Base-by-base conservation (phyloP, 2,329 filamentous ascomycete genomes). In the Sporothrix pallida region DNA sequence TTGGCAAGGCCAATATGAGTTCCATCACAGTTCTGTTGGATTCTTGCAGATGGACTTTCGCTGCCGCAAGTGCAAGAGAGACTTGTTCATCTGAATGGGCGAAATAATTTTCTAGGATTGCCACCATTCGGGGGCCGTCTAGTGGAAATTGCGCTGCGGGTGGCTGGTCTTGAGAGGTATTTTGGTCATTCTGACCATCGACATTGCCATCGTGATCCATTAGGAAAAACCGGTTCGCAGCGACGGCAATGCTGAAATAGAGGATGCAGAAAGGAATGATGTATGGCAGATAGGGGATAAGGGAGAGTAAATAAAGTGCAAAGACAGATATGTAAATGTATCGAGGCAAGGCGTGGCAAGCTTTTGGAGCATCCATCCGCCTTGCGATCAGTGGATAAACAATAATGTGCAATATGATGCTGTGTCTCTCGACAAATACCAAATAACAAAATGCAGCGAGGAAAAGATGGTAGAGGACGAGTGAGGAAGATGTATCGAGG, bases 251-350 rank as follows among this genome's bases (percentile, higher is more conserved):
- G 15, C 8, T 12, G 23, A 52, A 52, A 37, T 68, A 68, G 15
- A 68, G 8, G 65, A 68, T 68, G 13, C 65, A 50, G 13, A 68
- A 68, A 52, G n/a, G 7, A 52, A 68, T 20, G 7, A 52, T 13
- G 46, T 52, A 52, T 3, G 65, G 46, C 2, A 52, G 26, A 7
- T 15, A 6, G 13, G 65, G 65, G 46, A 52, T n/a, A 17, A 68
- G 12, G 15, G 12, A 52, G 17, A 68, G n/a, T 5, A 10, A 20
- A 37, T 56, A 70, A 7, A 44, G 68, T 5, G 31, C n/a, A 46
- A 70, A 4, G 52, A 9, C 3, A 13, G 54, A 31, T n/a, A 37
- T 8, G 26, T 62, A 46, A 12, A 48, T 9, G 62, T 23, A 26
- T 10, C n/a, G 12, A 26, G n/a, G 54, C 23, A 26, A 7, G 20